Evolutionary conservation across 2,329 filamentous ascomycete genomes (phyloP).

Genomic region (Diaporthe ilicicola): DNA sequence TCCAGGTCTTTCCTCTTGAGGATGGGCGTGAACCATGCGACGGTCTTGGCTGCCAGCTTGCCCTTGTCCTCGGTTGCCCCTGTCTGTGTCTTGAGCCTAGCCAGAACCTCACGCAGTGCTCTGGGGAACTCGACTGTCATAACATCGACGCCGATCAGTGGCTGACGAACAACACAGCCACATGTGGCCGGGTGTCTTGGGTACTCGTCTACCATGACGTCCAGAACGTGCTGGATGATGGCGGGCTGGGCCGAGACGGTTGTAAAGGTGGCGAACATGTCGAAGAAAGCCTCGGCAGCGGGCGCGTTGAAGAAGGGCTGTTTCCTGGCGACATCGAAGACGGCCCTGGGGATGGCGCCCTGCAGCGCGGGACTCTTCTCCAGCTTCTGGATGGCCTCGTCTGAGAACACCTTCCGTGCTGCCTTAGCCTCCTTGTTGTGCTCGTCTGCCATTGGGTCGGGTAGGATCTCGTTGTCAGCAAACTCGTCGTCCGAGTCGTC

Average conservation of each 20-base stretch:
- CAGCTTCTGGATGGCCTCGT: conserved; percentile 59
- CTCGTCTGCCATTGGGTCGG: conserved; percentile 51
- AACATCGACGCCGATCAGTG: conserved; percentile 71
- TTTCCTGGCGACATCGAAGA: conserved; percentile 87
- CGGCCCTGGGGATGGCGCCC: conserved; percentile 91
- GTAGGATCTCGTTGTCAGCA: conserved; percentile 52
- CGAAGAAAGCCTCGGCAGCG: conserved; percentile 80
- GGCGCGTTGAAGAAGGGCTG: conserved; percentile 74
- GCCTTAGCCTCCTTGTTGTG: conserved; percentile 40
- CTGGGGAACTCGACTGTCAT: conserved; percentile 76
- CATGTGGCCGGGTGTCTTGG: conserved; percentile 70
- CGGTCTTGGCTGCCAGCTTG: conserved; percentile 57
- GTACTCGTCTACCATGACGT: conserved; percentile 66
- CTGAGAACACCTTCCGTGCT: conserved; percentile 54
- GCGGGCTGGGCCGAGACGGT: conserved; percentile 69
- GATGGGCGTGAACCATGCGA: conserved; percentile 63
- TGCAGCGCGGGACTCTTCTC: conserved; percentile 83
- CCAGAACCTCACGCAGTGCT: conserved; percentile 72
- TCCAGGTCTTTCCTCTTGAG: conserved; percentile 61
- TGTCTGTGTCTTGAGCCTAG: conserved; percentile 63
- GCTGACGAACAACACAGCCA: conserved; percentile 76
- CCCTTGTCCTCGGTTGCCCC: conserved; percentile 55
- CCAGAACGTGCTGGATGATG: conserved; percentile 78
- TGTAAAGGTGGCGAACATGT: conserved; percentile 77
- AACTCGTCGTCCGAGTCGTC: conserved; percentile 57